Conservation (phyloP, 2,329 filamentous ascomycete genomes). For the Fusarium vanettenii region DNA sequence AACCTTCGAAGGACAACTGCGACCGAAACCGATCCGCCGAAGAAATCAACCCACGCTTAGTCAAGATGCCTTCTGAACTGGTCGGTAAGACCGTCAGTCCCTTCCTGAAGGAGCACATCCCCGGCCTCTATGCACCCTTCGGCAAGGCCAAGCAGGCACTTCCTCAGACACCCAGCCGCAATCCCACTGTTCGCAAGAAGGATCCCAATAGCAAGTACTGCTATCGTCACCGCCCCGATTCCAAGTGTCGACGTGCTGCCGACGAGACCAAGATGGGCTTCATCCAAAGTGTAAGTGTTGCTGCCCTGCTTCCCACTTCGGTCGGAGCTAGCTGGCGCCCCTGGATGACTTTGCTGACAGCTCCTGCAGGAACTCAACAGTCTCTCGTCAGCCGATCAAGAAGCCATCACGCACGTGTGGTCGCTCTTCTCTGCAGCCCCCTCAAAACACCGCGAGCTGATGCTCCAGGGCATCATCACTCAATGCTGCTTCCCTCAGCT, state of each 20-base stretch:
- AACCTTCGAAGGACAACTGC: conserved; percentile 58
- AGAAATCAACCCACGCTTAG: conserved; percentile 60
- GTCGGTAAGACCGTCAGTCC: conserved; percentile 84
- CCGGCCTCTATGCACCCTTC: conserved; percentile 85
- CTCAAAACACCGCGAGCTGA: conserved; percentile 91
- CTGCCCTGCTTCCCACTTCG: not conserved
- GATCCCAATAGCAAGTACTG: conserved; percentile 90
- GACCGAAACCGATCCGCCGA: conserved; percentile 63
- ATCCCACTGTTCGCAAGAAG: conserved; percentile 51
- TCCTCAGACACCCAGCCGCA: conserved; percentile 22
- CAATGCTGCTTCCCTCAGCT: conserved; percentile 98
- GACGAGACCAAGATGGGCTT: conserved; percentile 97
- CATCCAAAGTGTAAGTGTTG: conserved; percentile 78
- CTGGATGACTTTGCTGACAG: conserved; percentile 3
- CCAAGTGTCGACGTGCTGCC: conserved; percentile 91
- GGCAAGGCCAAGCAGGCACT: conserved; percentile 63
- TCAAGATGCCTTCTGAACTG: conserved; percentile 72
- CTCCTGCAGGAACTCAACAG: conserved; percentile 77
- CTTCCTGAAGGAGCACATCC: conserved; percentile 92
- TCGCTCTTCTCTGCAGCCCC: conserved; percentile 96
- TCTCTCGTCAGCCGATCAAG: conserved; percentile 86
- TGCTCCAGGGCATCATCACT: conserved; percentile 95
- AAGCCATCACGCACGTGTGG: conserved; percentile 97
- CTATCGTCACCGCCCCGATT: conserved; percentile 93
- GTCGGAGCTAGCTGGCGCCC: not conserved